Percentiles rank a stretch among this genome's conserved stretches.
Conservation (phyloP, 2,329 filamentous ascomycete species). For the Coniella vitis region DNA sequence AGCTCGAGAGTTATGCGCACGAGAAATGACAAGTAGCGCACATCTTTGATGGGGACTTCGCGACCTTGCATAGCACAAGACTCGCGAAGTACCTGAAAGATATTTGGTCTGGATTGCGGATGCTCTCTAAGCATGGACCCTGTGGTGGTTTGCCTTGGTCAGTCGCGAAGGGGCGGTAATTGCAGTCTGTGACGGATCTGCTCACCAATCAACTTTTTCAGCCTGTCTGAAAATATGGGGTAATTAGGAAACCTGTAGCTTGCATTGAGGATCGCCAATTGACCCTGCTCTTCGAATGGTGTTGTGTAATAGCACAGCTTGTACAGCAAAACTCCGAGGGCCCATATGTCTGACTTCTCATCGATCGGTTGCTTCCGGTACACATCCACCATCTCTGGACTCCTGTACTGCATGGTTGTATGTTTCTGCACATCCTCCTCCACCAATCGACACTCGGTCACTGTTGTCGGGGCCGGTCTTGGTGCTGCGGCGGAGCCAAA, state of each 20-base stretch:
- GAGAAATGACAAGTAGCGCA: constrained; percentile 37
- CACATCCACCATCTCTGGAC: constrained; percentile 98
- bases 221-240: constrained; percentile 78
- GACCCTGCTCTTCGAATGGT: constrained; percentile 94
- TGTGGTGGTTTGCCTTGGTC: constrained; percentile 29
- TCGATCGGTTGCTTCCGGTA: constrained; percentile 95
- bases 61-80: constrained; percentile 83
- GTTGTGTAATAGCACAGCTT: constrained; percentile 99
- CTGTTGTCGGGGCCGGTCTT: constrained; percentile 74
- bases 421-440: constrained; percentile 97
- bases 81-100: constrained; percentile 87
- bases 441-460: constrained; percentile 82
- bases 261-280: constrained; percentile 94
- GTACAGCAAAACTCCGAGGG: constrained; percentile 87
- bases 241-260: constrained; percentile 87
- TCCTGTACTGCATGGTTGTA: constrained; percentile 94
- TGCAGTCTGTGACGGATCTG: not conserved
- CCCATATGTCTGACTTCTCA: constrained; percentile 99
- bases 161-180: not conserved
- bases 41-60: constrained; percentile 82
- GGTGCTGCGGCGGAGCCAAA: constrained; percentile 89
- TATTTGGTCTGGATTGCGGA: constrained; percentile 73
- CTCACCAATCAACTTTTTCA: constrained; percentile 86
- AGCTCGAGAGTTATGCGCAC: constrained; percentile 18
- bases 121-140: constrained; percentile 87